phyloP scores from a whole-genome alignment of 2,329 filamentous ascomycete genomes.

The Gnomoniopsis sp. region DNA sequence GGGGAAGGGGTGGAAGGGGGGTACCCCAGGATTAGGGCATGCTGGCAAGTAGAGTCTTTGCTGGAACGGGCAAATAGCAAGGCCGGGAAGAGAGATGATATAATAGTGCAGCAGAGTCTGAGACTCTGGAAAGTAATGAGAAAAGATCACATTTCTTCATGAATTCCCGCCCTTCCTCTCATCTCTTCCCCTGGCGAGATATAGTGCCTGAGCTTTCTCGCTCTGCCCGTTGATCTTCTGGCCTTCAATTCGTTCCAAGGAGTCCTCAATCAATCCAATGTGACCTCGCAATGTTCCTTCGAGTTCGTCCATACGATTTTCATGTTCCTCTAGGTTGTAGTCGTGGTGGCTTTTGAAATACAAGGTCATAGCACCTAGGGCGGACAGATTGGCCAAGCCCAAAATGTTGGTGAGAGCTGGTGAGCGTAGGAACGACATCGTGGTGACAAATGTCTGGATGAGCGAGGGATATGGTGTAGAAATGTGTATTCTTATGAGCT shows the following conservation, averaged over 20 bases:
- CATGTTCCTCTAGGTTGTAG: slow-evolving; percentile 9
- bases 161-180: neutral
- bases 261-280: slow-evolving; percentile 12
- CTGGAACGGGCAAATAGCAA: neutral
- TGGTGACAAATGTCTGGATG: neutral
- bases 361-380: slow-evolving; percentile 1
- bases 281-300: slow-evolving; percentile 14
- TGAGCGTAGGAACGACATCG: slow-evolving; percentile 13
- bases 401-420: slow-evolving; percentile 9
- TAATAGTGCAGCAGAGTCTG: slow-evolving; percentile 11
- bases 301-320: slow-evolving; percentile 13
- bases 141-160: neutral
- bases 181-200: slow-evolving; percentile 6
- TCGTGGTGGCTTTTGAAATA: slow-evolving; percentile 7
- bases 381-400: slow-evolving; percentile 5
- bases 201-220: slow-evolving; percentile 6
- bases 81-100: neutral
- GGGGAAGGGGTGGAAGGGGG: too few relatives aligned
- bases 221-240: slow-evolving; percentile 10
- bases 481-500: too few relatives aligned
- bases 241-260: slow-evolving; percentile 13
- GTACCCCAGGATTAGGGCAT: too few relatives aligned
- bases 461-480: neutral
- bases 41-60: neutral
- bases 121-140: slow-evolving; percentile 9